These are phyloP conservation scores for Fusarium vanettenii DNA, from an alignment of 2,329 filamentous ascomycete genomes.

Conservation along the genomic window DNA sequence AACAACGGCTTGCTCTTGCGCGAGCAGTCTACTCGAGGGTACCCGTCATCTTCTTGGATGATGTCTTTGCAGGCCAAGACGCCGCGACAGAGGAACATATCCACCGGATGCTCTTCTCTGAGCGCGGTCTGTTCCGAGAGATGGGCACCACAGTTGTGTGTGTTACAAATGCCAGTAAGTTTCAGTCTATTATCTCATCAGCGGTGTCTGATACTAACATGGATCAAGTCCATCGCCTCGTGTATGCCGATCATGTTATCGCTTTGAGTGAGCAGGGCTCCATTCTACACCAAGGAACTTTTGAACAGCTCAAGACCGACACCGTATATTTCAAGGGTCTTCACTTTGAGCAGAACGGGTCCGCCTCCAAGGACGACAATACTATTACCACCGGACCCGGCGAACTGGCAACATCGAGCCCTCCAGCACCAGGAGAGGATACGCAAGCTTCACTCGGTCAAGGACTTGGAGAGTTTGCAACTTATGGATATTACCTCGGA, in stretches of 20 bases:
- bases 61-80: slow-evolving; percentile 46
- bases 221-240: slow-evolving; percentile 1
- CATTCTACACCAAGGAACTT: slow-evolving; percentile 20
- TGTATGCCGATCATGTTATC: slow-evolving; percentile 8
- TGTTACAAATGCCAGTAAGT: slow-evolving; percentile 14
- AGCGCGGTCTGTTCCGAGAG: neutral
- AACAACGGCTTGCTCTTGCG: slow-evolving; percentile 43
- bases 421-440: neutral
- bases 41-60: slow-evolving; percentile 46
- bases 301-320: slow-evolving; percentile 11
- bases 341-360: slow-evolving; percentile 6
- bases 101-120: slow-evolving; percentile 5
- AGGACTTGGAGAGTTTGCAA: slow-evolving; percentile 10
- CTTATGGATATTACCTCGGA: slow-evolving; percentile 14
- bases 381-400: neutral
- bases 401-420: neutral
- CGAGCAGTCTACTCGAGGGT: slow-evolving; percentile 39
- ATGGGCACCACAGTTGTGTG: slow-evolving; percentile 8
- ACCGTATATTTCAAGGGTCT: slow-evolving; percentile 16
- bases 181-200: neutral
- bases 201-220: neutral
- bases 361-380: neutral
- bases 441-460: neutral
- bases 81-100: slow-evolving; percentile 22
- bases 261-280: slow-evolving; percentile 9